A percentile compares a stretch with the other conserved stretches of the same genome.
phyloP scores from a whole-genome alignment of 2,329 filamentous ascomycete genomes.

The Stachybotrys chartarum region DNA sequence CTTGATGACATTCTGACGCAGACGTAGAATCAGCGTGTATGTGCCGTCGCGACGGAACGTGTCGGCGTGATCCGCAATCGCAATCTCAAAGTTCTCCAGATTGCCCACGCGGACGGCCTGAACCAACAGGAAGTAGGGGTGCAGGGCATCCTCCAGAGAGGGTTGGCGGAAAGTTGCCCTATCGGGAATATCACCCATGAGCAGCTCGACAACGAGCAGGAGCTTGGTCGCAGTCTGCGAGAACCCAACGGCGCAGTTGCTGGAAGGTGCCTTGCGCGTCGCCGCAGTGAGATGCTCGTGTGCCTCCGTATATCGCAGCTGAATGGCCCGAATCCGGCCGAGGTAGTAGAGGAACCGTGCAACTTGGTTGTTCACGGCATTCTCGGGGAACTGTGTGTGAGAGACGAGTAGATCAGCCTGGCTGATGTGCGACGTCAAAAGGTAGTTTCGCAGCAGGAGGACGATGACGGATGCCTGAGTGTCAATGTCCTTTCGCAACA shows the following conservation, averaged over 20 bases:
- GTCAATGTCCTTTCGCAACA: conserved; percentile 91
- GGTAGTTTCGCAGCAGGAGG: conserved; percentile 88
- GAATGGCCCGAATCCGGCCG: conserved; percentile 90
- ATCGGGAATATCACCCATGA: conserved; percentile 98
- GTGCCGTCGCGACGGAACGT: conserved; percentile 91
- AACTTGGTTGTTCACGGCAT: conserved; percentile 96
- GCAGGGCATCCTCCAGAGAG: conserved; percentile 76
- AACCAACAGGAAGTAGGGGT: conserved; percentile 90
- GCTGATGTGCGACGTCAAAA: conserved; percentile 90
- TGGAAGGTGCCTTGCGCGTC: conserved; percentile 90
- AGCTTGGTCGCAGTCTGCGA: conserved; percentile 95
- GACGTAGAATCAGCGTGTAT: conserved; percentile 87
- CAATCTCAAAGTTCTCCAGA: conserved; percentile 83
- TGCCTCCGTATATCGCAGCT: conserved; percentile 93
- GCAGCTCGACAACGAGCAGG: conserved; percentile 88
- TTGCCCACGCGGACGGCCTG: conserved; percentile 96
- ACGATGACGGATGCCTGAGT: conserved; percentile 97
- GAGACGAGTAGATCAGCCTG: conserved; percentile 94
- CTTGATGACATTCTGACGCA: conserved; percentile 98
- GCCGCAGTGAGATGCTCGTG: conserved; percentile 91
- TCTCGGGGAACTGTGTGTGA: conserved; percentile 90
- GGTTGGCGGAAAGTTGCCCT: conserved; percentile 89
- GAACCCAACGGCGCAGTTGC: conserved; percentile 83
- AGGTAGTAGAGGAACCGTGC: conserved; percentile 97
- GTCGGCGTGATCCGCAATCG: conserved; percentile 72